These are phyloP conservation scores for Penicillium fuscoglaucum DNA, from an alignment of 2,329 filamentous ascomycete genomes.

Conservation along the genomic window DNA sequence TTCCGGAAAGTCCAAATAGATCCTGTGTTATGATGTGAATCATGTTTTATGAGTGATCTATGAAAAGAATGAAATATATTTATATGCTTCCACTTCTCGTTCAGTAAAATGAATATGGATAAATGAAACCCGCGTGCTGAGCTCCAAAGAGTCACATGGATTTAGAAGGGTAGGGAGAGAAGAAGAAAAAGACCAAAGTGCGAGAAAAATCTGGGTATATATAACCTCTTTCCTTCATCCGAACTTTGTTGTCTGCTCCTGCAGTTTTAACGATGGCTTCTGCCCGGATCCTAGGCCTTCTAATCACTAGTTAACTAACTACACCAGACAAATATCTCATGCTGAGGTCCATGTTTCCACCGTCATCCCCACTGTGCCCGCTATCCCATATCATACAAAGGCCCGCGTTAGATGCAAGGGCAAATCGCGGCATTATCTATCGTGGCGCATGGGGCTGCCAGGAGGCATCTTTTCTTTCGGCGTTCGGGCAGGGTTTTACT, in stretches of 20 bases:
- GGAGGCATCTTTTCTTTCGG: no score
- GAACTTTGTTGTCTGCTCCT: background rate
- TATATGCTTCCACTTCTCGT: background rate
- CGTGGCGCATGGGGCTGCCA: background rate
- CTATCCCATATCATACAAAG: no score
- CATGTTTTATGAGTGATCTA: slow-evolving; percentile 8
- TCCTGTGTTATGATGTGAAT: slow-evolving; percentile 1
- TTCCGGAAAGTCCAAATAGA: slow-evolving; percentile 57
- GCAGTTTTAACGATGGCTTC: background rate
- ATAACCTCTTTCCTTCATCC: background rate
- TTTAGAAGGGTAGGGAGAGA: background rate
- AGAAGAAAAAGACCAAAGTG: background rate
- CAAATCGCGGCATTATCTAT: background rate
- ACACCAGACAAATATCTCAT: background rate
- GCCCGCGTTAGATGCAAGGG: background rate
- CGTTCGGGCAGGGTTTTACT: background rate
- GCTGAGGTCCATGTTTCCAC: no score
- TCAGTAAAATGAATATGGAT: background rate
- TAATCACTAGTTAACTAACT: background rate
- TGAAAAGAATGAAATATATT: background rate
- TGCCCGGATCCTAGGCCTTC: background rate
- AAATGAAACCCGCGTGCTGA: background rate
- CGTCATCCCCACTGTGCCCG: no score
- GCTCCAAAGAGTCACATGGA: background rate
- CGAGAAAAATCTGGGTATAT: background rate